A percentile compares a stretch with the other conserved stretches of the same genome.
These are phyloP conservation scores for Musa troglodytarum DNA, from an alignment of 176 grass and related monocot genomes.

Conservation along the genomic window DNA sequence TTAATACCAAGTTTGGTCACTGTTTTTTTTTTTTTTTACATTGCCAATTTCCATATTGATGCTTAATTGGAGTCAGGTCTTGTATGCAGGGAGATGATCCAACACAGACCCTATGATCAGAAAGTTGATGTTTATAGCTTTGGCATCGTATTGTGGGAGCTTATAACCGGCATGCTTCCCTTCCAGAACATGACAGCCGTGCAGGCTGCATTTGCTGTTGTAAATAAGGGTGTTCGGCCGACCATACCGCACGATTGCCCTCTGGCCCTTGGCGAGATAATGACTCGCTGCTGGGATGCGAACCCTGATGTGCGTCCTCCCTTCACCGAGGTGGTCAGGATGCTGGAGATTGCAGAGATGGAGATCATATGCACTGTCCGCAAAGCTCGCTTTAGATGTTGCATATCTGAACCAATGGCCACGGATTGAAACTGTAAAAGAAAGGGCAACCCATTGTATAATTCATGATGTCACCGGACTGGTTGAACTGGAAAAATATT, in stretches of 20 bases:
- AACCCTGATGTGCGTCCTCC: constrained; percentile 80
- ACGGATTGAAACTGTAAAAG: constrained; percentile 38
- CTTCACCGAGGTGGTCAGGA: constrained; percentile 77
- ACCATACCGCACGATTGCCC: constrained; percentile 77
- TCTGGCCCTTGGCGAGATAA: constrained; percentile 67
- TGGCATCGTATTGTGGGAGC: constrained; percentile 92
- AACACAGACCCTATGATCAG: constrained; percentile 91
- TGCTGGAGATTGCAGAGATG: constrained; percentile 78
- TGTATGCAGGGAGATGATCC: constrained; percentile 87
- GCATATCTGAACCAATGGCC: constrained; percentile 84
- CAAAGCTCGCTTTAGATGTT: constrained; percentile 86
- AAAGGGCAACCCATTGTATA: neutral
- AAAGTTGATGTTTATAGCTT: constrained; percentile 99
- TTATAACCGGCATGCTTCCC: constrained; percentile 90
- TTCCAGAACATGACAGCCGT: constrained; percentile 92
- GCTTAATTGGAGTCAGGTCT: constrained; percentile 14
- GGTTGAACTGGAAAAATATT: neutral
- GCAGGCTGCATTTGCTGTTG: constrained; percentile 95
- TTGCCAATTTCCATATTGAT: neutral
- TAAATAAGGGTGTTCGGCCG: constrained; percentile 77
- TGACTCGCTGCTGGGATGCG: constrained; percentile 91
- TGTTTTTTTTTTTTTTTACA: neutral
- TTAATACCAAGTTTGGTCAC: neutral
- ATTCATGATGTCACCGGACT: constrained; percentile 6
- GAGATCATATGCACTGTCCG: constrained; percentile 76